Base-by-base conservation (phyloP, 805 yeast species). In the Komagataella kurtzmanii region DNA sequence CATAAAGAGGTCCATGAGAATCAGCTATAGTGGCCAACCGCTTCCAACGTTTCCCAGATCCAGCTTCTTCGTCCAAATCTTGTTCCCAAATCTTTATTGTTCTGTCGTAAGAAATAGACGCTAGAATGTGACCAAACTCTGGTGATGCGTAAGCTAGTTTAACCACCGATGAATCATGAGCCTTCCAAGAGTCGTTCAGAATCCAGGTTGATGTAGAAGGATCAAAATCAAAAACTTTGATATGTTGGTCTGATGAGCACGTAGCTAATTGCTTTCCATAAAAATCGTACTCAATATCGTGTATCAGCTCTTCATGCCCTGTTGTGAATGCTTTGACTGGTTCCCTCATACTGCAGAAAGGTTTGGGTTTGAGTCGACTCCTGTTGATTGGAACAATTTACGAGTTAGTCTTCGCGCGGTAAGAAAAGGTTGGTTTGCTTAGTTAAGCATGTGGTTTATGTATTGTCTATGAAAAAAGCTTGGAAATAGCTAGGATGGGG, bases 211-310 rank as follows among this genome's bases (percentile, higher is more conserved):
- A 78, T 1, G 83, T 74, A 24, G 75, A 68, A 14, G 80, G 66
- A 58, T 83, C 86, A 40, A 85, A 70, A 62, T 87, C 91, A 64
- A 89, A 93, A 36, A 93, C 90, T 61, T 88, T 88, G 55, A 93
- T 77, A 61, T 88, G 95, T 60, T 90, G 97, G 67, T 93, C 99
- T 0, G 95, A 87, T 3, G 97, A 88, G 54, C 95, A 90, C 0
- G 97, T 91, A 2, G 98, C 99, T 52, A 93, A 72, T 55, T 89
- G 87, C 51, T 82, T 80, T 1, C 99, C 98, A 62, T 91, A 91
- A 67, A 85, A 91, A 66, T 93, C 96, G 66, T 90, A 93, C 18
- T 88, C 82, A 21, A 90, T 80, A 60, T 90, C 97, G 58, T 90
- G 95, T 47, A 91, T 81, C 52, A 91, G 74, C 65, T 93, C 99